Evolutionary conservation across 208 protist genomes (phyloP).

Genomic region (Wallacemonas sp.): DNA sequence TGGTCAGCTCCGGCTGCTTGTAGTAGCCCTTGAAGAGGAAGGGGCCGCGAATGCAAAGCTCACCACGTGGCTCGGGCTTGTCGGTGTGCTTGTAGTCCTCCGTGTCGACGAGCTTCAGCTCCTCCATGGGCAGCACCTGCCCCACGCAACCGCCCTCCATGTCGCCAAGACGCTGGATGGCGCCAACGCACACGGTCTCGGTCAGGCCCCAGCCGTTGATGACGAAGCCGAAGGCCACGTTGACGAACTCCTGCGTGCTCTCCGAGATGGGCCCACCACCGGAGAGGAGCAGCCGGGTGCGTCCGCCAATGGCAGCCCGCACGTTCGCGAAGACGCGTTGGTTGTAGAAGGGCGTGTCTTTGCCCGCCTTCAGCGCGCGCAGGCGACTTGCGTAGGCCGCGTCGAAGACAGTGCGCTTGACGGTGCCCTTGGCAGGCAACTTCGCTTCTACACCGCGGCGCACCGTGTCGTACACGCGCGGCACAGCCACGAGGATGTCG

Average conservation of each 20-base stretch:
- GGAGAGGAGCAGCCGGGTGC: constrained; percentile 48
- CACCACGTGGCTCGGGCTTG: constrained; percentile 42
- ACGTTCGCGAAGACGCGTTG: constrained; percentile 62
- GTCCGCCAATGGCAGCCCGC: constrained; percentile 58
- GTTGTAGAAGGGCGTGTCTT: constrained; percentile 85
- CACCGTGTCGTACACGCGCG: constrained; percentile 88
- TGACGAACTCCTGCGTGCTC: constrained; percentile 79
- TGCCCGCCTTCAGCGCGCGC: constrained; percentile 55
- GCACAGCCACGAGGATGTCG: constrained; percentile 68
- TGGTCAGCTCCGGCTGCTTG: constrained; percentile 60
- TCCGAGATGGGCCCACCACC: constrained; percentile 76
- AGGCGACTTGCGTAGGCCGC: constrained; percentile 51
- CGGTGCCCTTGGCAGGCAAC: constrained; percentile 45
- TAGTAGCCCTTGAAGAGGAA: constrained; percentile 72
- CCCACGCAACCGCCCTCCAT: constrained; percentile 47
- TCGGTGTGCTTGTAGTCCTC: constrained; percentile 80
- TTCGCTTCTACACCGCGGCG: constrained; percentile 63
- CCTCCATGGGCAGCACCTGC: constrained; percentile 44
- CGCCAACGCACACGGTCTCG: constrained; percentile 72
- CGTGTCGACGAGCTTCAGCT: constrained; percentile 91
- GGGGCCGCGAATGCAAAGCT: constrained; percentile 56
- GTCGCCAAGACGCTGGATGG: constrained; percentile 55
- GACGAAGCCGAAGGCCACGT: constrained; percentile 69
- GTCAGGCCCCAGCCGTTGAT: constrained; percentile 89
- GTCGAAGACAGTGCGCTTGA: constrained; percentile 77